These are phyloP conservation scores for Ceraceosorus guamensis DNA, from an alignment of 1,284 basidiomycete species.

Conservation along the genomic window DNA sequence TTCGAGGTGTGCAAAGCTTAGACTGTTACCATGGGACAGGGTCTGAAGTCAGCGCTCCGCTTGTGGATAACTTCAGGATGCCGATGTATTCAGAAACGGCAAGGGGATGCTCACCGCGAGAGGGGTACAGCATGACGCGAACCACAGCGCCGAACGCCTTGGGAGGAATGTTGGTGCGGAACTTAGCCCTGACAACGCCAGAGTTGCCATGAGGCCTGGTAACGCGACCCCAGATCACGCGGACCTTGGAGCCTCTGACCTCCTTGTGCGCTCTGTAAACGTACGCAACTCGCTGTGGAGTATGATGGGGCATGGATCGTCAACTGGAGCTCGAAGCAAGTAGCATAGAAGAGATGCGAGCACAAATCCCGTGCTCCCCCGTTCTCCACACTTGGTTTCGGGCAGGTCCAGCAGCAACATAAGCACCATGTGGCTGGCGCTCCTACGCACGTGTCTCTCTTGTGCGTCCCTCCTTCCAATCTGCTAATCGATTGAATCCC, in stretches of 20 bases:
- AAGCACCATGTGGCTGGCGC: too few species aligned
- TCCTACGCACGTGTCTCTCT: too few species aligned
- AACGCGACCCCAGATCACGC: conserved; percentile 87
- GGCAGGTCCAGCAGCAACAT: background rate
- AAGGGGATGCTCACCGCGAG: too few species aligned
- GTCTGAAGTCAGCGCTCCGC: too few species aligned
- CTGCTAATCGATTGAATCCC: too few species aligned
- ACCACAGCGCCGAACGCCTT: conserved; percentile 89
- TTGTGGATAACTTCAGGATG: too few species aligned
- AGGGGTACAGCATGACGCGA: conserved; percentile 67
- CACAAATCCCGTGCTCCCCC: background rate
- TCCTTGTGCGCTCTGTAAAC: conserved; percentile 94
- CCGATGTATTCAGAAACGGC: too few species aligned
- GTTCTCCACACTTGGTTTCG: background rate
- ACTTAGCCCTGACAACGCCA: conserved; percentile 96
- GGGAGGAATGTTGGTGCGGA: conserved; percentile 90
- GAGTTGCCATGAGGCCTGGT: conserved; percentile 59
- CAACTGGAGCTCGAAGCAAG: background rate
- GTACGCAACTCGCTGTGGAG: conserved; percentile 80
- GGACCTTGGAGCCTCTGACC: conserved; percentile 82
- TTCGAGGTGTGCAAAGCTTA: too few species aligned
- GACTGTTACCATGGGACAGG: too few species aligned
- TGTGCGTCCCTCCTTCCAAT: too few species aligned
- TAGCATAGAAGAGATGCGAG: background rate
- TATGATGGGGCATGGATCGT: background rate